Evolutionary conservation across 2,329 filamentous ascomycete species (phyloP).

Genomic region (Claviceps arundinis): DNA sequence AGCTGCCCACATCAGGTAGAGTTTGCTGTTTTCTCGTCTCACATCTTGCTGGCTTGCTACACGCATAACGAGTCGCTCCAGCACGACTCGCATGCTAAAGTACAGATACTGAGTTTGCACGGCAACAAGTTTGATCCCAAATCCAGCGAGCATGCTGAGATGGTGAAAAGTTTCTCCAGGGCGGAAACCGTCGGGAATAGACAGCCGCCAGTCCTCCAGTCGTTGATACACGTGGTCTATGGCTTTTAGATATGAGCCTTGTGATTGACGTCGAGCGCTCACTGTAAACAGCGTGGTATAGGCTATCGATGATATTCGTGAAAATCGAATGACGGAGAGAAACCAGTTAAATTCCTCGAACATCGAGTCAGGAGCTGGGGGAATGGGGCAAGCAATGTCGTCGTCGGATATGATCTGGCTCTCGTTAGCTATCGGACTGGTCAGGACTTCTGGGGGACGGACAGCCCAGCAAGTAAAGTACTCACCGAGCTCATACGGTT

Average conservation of each 20-base stretch:
- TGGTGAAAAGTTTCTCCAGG: conserved; percentile 14
- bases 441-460: not conserved
- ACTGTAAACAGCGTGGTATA: conserved; percentile 23
- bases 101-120: conserved; percentile 19
- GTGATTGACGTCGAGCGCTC: conserved; percentile 15
- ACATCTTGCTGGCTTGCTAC: conserved; percentile 9
- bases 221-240: conserved; percentile 13
- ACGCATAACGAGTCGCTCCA: conserved; percentile 17
- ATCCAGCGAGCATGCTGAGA: conserved; percentile 7
- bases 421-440: not conserved
- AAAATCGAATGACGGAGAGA: conserved; percentile 16
- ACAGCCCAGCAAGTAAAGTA: not conserved
- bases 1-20: conserved; percentile 17
- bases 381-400: conserved; percentile 24
- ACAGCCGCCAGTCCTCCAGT: conserved; percentile 19
- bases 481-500: conserved; percentile 19
- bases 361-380: conserved; percentile 17
- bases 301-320: conserved; percentile 18
- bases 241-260: conserved; percentile 6
- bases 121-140: conserved; percentile 10
- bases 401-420: conserved; percentile 21
- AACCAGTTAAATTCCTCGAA: conserved; percentile 24
- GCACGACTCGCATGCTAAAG: conserved; percentile 17
- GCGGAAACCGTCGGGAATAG: conserved; percentile 17
- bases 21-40: conserved; percentile 10